These are phyloP conservation scores for Punctularia strigosozonata DNA, from an alignment of 768 basidiomycete species.

Conservation along the genomic window DNA sequence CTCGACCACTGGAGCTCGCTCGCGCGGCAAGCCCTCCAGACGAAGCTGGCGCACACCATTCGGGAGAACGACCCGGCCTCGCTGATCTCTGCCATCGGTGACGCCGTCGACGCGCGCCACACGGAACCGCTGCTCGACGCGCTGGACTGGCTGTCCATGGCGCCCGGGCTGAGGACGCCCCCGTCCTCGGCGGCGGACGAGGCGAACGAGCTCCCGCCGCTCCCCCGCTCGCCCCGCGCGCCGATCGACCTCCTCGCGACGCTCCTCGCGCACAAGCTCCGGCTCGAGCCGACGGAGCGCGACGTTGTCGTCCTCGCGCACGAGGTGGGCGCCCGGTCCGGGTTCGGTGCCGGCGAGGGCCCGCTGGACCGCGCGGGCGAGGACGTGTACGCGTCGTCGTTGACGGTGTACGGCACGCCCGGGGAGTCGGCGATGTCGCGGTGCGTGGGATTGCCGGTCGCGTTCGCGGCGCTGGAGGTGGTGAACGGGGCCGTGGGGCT, in stretches of 20 bases:
- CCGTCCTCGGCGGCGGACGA: slow-evolving; percentile 4
- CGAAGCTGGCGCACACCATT: slow-evolving; percentile 14
- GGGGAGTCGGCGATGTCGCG: slow-evolving; percentile 77
- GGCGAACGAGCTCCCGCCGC: slow-evolving; percentile 32
- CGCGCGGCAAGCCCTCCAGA: slow-evolving; percentile 21
- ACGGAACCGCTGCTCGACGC: slow-evolving; percentile 23
- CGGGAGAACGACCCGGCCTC: slow-evolving; percentile 18
- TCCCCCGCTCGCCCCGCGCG: slow-evolving; percentile 29
- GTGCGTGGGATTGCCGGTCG: slow-evolving; percentile 82
- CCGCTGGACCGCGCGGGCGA: slow-evolving; percentile 15
- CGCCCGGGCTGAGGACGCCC: slow-evolving; percentile 9
- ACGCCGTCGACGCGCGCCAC: slow-evolving; percentile 9
- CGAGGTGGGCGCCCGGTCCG: slow-evolving; percentile 48
- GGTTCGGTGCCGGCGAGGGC: no score
- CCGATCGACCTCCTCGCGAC: slow-evolving; percentile 69
- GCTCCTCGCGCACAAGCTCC: slow-evolving; percentile 59
- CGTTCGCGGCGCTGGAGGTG: slow-evolving; percentile 64
- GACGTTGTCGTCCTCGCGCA: slow-evolving; percentile 86
- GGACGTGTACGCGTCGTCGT: slow-evolving; percentile 53
- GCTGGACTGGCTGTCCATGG: slow-evolving; percentile 37
- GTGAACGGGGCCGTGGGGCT: slow-evolving; percentile 40
- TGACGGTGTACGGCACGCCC: slow-evolving; percentile 50
- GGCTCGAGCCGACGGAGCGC: slow-evolving; percentile 57
- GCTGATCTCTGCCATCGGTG: slow-evolving; percentile 20
- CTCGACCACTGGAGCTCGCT: slow-evolving; percentile 28